A percentile compares a stretch with the other conserved stretches of the same genome.
phyloP scores from a whole-genome alignment of 1,284 basidiomycete species.

The Trichosporon faecale region DNA sequence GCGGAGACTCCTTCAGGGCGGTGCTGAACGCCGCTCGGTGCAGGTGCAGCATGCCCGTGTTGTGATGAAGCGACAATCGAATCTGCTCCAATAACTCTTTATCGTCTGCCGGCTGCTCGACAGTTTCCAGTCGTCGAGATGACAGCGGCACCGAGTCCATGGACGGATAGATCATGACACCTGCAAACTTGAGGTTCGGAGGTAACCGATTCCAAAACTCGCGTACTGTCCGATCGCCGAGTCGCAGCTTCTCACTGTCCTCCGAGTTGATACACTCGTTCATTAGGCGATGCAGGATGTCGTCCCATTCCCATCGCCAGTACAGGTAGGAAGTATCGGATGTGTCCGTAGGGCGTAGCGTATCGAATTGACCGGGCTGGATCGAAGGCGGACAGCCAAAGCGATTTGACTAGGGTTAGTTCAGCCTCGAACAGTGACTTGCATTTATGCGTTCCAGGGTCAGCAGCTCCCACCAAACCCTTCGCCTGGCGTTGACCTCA shows the following conservation, averaged over 20 bases:
- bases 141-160: background rate
- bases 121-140: background rate
- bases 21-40: constrained; percentile 2
- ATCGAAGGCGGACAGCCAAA: background rate
- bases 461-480: constrained; percentile 2
- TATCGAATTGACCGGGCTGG: constrained; percentile 1
- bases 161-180: background rate
- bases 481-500: background rate
- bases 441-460: constrained; percentile 2
- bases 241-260: background rate
- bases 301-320: constrained; percentile 10
- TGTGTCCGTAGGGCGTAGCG: background rate
- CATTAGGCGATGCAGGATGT: background rate
- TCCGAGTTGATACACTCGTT: constrained; percentile 7
- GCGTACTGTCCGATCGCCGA: background rate
- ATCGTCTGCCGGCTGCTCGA: background rate
- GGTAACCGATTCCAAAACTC: background rate
- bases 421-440: background rate
- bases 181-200: constrained; percentile 1
- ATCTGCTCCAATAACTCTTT: background rate
- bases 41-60: constrained; percentile 7
- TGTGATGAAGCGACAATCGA: background rate
- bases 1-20: background rate
- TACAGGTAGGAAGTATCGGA: background rate
- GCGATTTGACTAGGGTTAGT: constrained; percentile 1